Conservation (phyloP, 352 stramenopile species). For the Blastocystis sp. region DNA sequence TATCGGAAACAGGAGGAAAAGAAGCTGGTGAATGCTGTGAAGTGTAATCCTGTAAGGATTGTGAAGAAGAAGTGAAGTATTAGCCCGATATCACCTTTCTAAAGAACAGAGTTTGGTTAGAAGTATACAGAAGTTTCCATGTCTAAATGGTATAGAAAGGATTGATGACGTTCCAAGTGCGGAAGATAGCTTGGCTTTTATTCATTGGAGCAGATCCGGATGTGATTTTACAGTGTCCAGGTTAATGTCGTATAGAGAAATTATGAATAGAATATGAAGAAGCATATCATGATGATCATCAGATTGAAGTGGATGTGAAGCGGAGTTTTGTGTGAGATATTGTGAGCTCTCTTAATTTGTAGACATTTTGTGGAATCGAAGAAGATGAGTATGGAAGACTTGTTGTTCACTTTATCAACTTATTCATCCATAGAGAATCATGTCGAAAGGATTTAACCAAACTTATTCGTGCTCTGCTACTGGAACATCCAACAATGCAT, state of each 20-base stretch:
- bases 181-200: slow-evolving; percentile 35
- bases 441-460: background rate
- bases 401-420: background rate
- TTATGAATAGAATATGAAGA: slow-evolving; percentile 12
- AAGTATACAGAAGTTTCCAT: background rate
- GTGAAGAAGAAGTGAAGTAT: background rate
- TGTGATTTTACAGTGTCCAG: slow-evolving; percentile 4
- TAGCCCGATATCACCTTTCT: slow-evolving; percentile 28
- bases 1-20: slow-evolving; percentile 1
- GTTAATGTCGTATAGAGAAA: background rate
- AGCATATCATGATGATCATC: slow-evolving; percentile 9
- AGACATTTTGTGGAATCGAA: slow-evolving; percentile 40
- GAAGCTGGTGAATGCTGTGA: background rate
- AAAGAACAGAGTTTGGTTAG: slow-evolving; percentile 55
- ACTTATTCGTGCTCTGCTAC: background rate
- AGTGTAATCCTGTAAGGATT: background rate
- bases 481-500: background rate
- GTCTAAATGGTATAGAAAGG: slow-evolving; percentile 19
- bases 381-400: background rate
- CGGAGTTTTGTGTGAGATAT: slow-evolving; percentile 21
- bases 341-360: background rate
- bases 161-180: slow-evolving; percentile 6
- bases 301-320: slow-evolving; percentile 55
- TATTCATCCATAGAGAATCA: background rate
- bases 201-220: slow-evolving; percentile 21